Evolutionary conservation across 129 eudicot genomes (phyloP), one percentile per base, ranked within the genome.

Genomic region (Scalesia atractyloides): DNA sequence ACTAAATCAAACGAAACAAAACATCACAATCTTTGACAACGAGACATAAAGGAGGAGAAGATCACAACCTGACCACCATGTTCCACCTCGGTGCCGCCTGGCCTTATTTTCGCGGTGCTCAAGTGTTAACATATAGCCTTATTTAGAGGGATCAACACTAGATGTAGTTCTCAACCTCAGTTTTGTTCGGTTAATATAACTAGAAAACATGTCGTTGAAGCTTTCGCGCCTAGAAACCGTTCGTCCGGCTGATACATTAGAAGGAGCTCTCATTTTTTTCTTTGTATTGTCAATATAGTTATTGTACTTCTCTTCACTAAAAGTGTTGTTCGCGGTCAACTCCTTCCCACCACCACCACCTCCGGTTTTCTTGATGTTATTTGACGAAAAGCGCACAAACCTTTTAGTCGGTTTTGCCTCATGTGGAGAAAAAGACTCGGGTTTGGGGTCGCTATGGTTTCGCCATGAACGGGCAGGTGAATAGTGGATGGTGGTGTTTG

Each of bases 161-260:
- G 85, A 71, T 11, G 80, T 81, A 16, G 74, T 72, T 62, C 87
- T 82, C 56, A 87, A 52, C 84, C 76, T 91, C 20, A 41, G 52
- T 73, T 83, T 84, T 2, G 96, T 84, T 5, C 87, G 84, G 61
- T 48, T 80, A 13, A 88, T 89, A 69, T 77, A 92, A 50, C 79
- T 50, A 1, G 88, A 59, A 41, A 88, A 84, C 77, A 74, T 92
- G 69, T 86, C 93, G 47, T 88, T 88, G 56, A 92, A 72, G 48
- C 88, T 92, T 73, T 92, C 96, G 11, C 80, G 87, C 59, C 87
- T 80, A 4, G 86, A 59, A 16, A 65, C n/a, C 5, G 71, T 49
- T 72, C 79, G 59, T 50, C 66, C 76, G 44, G 56, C 67, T 3
- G 82, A 51, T 43, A 76, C 72, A 60, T 59, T 54, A 1, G 96